phyloP scores from a whole-genome alignment of 805 yeast genomes.

The Maudiozyma serrabonitensis region DNA sequence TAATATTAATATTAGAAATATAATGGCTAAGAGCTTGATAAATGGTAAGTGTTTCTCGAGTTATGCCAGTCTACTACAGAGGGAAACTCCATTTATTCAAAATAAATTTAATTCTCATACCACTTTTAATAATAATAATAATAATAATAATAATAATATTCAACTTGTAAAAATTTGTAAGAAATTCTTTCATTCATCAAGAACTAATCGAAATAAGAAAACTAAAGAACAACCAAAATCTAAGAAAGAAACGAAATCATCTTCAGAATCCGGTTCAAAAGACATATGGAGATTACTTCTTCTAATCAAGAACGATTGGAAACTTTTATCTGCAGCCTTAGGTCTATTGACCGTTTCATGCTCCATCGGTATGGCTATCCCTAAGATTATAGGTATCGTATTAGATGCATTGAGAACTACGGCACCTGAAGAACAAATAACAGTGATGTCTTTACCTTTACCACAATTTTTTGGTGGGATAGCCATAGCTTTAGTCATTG shows the following conservation, averaged over 20 bases:
- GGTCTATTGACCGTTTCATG: slow-evolving; percentile 39
- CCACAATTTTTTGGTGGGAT: slow-evolving; percentile 54
- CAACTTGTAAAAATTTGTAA: background rate
- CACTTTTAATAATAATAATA: background rate
- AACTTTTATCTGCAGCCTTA: slow-evolving; percentile 35
- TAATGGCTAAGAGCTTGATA: no score
- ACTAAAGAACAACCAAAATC: background rate
- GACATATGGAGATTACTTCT: slow-evolving; percentile 29
- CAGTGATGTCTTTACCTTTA: slow-evolving; percentile 4
- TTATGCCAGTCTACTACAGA: no score
- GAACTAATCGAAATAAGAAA: background rate
- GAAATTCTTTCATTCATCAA: background rate
- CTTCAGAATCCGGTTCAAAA: slow-evolving; percentile 2
- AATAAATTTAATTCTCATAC: background rate
- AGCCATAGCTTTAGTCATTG: slow-evolving; percentile 49
- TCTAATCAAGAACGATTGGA: slow-evolving; percentile 38
- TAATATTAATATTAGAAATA: no score
- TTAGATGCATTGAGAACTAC: slow-evolving; percentile 35
- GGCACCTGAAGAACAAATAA: slow-evolving; percentile 2
- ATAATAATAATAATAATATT: background rate
- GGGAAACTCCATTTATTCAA: background rate
- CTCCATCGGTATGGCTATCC: slow-evolving; percentile 41
- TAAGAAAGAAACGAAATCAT: slow-evolving; percentile 5
- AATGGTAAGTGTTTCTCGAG: no score
- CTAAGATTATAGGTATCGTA: slow-evolving; percentile 47